These are phyloP conservation scores for Sporothrix humicola DNA, from an alignment of 2,329 filamentous ascomycete species.

Conservation along the genomic window DNA sequence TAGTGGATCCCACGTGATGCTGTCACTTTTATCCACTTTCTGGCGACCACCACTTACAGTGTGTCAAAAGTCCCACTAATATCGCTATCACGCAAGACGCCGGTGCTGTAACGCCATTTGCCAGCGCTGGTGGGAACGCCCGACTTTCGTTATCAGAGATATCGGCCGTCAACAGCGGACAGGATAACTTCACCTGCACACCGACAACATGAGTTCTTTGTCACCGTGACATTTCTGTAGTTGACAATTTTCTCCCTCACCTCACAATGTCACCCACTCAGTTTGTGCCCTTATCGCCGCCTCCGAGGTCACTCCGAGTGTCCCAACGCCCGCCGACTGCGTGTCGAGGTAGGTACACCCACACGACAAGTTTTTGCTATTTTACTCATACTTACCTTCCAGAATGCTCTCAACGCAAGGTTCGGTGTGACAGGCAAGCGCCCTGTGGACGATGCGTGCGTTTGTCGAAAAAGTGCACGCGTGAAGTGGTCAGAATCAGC, in stretches of 20 bases:
- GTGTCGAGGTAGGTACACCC: conserved; percentile 24
- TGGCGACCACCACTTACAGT: no score
- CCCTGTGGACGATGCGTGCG: conserved; percentile 35
- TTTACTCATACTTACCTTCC: neutral
- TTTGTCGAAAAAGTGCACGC: conserved; percentile 32
- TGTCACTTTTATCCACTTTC: neutral
- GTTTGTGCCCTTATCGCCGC: conserved; percentile 18
- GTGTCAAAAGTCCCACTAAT: neutral
- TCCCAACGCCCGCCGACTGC: conserved; percentile 36
- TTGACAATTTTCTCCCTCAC: no score
- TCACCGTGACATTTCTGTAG: neutral
- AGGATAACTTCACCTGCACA: neutral
- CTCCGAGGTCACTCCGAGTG: conserved; percentile 26
- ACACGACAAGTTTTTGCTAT: neutral
- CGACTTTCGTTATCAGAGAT: neutral
- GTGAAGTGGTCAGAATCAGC: conserved; percentile 36
- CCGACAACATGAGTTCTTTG: neutral
- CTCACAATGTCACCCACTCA: neutral
- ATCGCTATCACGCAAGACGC: conserved; percentile 22
- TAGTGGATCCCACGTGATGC: neutral
- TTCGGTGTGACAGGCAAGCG: conserved; percentile 35
- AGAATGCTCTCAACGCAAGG: conserved; percentile 36
- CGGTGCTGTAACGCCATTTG: conserved; percentile 20
- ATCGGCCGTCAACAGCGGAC: no score
- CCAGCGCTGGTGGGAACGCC: neutral